Base-by-base conservation (phyloP, 768 basidiomycete genomes). In the Galerina sulciceps region DNA sequence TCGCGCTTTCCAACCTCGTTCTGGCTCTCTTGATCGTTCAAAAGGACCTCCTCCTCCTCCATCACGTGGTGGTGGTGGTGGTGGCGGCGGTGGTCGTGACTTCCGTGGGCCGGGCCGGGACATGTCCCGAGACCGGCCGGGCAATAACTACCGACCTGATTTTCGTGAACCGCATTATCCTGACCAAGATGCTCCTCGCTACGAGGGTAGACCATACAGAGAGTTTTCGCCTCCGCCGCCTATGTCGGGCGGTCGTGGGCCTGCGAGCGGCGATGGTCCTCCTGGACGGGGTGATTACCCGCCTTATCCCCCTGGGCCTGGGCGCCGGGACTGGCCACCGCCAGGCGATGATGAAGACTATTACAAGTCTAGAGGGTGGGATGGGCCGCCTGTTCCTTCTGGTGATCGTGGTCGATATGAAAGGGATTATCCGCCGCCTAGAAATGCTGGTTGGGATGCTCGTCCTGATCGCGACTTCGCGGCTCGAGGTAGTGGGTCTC, bases 271-370 rank as follows among this genome's bases (percentile, higher is more conserved):
- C 36, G 62, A 59, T 46, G 59, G 31, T 38, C 59, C 60, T 37
- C 54, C 61, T 36, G 60, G 60, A 17, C 65, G 66, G 38, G 59
- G 53, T 45, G 63, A 63, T 31, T 62, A 66, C 35, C 57, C 58
- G 23, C n/a, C n/a, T n/a, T 67, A 65, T 31, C 60, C 55, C 38
- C 59, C 65, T 2, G 52, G 51, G 35, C 59, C 65, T 2, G 52
- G 51, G 35, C 55, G 64, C 13, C 59, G 60, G 22, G 68, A 66
- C 9, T 73, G 76, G 71, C 64, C 46, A 31, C 60, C 64, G 31
- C 47, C 65, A n/a, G n/a, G n/a, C 40, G 76, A 80, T 6, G 77
- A 81, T 36, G 79, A 80, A 53, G 57, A 61, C 10, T 75, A 75
- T 42, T 71, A 71, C 60, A 78, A 78, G 50, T 65, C 68, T 40